These are phyloP conservation scores for Malassezia furfur DNA, from an alignment of 1,284 basidiomycete species.

Conservation along the genomic window DNA sequence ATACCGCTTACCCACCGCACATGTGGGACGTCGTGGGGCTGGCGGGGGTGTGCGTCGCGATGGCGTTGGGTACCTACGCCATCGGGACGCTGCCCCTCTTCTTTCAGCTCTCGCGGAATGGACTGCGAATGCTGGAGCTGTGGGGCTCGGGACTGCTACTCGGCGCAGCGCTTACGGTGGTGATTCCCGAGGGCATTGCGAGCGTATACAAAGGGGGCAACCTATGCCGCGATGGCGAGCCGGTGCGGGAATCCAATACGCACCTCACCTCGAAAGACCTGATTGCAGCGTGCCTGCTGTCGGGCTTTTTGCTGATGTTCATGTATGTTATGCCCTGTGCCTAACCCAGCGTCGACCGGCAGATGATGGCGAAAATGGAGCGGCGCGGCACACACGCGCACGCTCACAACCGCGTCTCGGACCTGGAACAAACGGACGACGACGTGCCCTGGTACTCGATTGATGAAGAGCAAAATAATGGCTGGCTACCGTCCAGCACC, in stretches of 20 bases:
- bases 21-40: slow-evolving; percentile 8
- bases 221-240: neutral
- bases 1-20: too few relatives aligned
- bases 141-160: slow-evolving; percentile 42
- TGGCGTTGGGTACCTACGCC: slow-evolving; percentile 37
- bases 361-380: slow-evolving; percentile 5
- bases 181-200: slow-evolving; percentile 38
- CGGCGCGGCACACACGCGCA: neutral
- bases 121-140: slow-evolving; percentile 38
- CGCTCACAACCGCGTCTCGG: neutral
- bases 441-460: neutral
- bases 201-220: slow-evolving; percentile 9
- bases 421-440: neutral
- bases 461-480: neutral
- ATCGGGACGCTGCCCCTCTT: slow-evolving; percentile 34
- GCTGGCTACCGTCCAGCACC: neutral
- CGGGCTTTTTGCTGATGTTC: slow-evolving; percentile 43
- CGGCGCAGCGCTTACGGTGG: slow-evolving; percentile 42
- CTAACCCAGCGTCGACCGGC: slow-evolving; percentile 15
- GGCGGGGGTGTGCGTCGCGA: slow-evolving; percentile 13
- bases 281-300: slow-evolving; percentile 32
- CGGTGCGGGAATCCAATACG: neutral
- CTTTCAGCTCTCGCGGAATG: slow-evolving; percentile 28
- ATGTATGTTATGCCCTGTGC: slow-evolving; percentile 11
- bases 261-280: slow-evolving; percentile 22